Conservation (phyloP, 1,284 basidiomycete genomes). For the Melampsora americana region DNA sequence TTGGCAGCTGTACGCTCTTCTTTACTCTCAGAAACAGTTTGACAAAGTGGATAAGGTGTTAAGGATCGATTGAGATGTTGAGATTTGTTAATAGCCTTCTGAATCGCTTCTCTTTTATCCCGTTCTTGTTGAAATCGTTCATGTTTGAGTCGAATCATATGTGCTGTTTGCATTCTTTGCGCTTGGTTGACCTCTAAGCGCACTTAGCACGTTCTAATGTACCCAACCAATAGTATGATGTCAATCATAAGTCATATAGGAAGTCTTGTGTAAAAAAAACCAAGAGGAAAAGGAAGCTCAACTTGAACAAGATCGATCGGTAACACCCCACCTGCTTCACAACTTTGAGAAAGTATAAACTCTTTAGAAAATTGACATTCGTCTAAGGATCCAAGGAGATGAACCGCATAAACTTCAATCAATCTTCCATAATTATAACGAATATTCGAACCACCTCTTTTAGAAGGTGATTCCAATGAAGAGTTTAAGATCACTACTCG, state of each 20-base stretch:
- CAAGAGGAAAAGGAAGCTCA: neutral
- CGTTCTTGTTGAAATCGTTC: neutral
- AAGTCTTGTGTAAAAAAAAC: neutral
- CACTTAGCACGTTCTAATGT: neutral
- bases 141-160: neutral
- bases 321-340: neutral
- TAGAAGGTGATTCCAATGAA: neutral
- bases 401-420: slow-evolving; percentile 19
- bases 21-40: neutral
- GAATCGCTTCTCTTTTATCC: neutral
- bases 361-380: neutral
- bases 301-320: slow-evolving; percentile 10
- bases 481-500: neutral
- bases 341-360: slow-evolving; percentile 9
- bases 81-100: neutral
- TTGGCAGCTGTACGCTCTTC: neutral
- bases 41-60: neutral
- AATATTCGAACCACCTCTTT: neutral
- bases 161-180: neutral
- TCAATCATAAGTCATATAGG: neutral
- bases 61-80: neutral
- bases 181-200: neutral
- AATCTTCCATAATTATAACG: neutral
- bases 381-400: slow-evolving; percentile 13
- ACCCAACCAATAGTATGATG: neutral